These are phyloP conservation scores for Nicotiana obtusifolia DNA, from an alignment of 257 asterid genomes.

Conservation along the genomic window DNA sequence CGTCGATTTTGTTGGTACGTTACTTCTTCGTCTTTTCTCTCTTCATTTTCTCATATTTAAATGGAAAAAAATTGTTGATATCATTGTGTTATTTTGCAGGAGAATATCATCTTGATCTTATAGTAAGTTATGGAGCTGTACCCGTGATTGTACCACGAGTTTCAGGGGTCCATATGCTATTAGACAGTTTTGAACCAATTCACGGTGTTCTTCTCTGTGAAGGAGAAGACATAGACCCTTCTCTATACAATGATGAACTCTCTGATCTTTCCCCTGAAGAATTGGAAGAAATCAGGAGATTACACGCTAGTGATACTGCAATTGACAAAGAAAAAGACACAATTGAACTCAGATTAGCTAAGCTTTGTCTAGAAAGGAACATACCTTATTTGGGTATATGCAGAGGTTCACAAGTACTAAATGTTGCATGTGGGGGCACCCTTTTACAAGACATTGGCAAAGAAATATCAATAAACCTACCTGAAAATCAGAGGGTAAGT, in stretches of 20 bases:
- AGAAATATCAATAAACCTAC: constrained; percentile 30
- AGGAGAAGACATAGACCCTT: constrained; percentile 38
- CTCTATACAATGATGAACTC: constrained; percentile 16
- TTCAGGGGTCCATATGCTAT: constrained; percentile 25
- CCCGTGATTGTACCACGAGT: constrained; percentile 35
- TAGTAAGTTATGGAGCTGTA: constrained; percentile 36
- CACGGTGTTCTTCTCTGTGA: constrained; percentile 37
- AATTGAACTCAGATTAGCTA: constrained; percentile 66
- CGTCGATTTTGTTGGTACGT: constrained; percentile 57
- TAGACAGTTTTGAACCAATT: constrained; percentile 36
- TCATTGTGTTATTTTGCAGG: constrained; percentile 4
- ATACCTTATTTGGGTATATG: constrained; percentile 84
- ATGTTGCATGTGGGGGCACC: constrained; percentile 87
- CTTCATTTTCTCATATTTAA: background rate
- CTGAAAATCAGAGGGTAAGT: constrained; percentile 22
- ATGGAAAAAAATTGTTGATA: background rate
- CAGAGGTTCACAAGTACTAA: constrained; percentile 79
- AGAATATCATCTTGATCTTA: constrained; percentile 37
- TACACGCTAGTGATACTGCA: constrained; percentile 73
- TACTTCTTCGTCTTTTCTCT: background rate
- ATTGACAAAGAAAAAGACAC: constrained; percentile 72
- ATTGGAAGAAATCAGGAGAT: constrained; percentile 48
- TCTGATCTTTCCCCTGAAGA: constrained; percentile 42
- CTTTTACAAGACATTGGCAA: constrained; percentile 68
- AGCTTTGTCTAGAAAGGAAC: constrained; percentile 73